Evolutionary conservation across 164 flowering plant genomes (phyloP), one percentile per base, ranked within the genome.

Genomic region (Magnolia sinica): DNA sequence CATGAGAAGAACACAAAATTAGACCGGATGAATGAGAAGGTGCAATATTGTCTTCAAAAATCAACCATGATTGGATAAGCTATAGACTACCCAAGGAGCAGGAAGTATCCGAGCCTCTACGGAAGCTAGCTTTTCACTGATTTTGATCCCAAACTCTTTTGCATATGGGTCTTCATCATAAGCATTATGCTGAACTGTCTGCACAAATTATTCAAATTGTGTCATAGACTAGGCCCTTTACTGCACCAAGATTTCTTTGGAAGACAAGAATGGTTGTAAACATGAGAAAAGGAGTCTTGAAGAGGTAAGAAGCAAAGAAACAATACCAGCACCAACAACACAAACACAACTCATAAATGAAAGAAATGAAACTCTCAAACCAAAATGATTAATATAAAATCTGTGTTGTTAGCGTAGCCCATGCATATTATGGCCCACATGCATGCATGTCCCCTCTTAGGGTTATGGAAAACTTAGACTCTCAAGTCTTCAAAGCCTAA

Each of bases 41-140:
- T 9, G 27, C n/a, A n/a, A 37, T 27, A 18, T 29, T 31, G 45
- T 6, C 13, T 50, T 37, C 37, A 22, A 45, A 65, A 13, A 6
- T 68, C 50, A 68, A 68, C 7, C n/a, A 68, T 68, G 49, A 65
- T 22, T 29, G 9, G 31, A 27, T 20, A 37, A 6, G 19, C 45
- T 37, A 68, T 19, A 52, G 37, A 76, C 82, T 90, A 90, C 94
- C 96, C 94, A 90, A 73, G 96, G 96, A 1, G 96, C 91, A 72
- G 96, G 96, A 76, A 92, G 90, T 79, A 92, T 88, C 61, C 94
- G 88, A 71, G 94, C 96, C 74, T 92, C 96, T 68, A 92, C 90
- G 70, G 89, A 86, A 73, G 96, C 88, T 70, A 90, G 79, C 75
- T 87, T 92, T 76, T 92, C 94, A 76, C 91, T 92, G 73, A 92